Evolutionary conservation across 2,329 filamentous ascomycete species (phyloP).

Genomic region (Corniculantispora saksenae): DNA sequence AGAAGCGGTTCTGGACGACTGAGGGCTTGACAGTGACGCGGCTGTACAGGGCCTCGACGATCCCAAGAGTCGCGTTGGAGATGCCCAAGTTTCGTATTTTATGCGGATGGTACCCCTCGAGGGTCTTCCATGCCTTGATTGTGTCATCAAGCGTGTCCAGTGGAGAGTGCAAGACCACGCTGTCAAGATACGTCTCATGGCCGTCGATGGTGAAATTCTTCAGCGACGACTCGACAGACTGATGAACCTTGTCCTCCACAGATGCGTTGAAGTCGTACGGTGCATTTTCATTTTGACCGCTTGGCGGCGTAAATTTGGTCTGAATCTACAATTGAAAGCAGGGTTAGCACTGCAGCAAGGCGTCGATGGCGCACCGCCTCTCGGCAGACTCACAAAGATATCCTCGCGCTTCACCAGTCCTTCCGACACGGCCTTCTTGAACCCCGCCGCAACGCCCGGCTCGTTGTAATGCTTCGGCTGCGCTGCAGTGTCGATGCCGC

Average conservation of each 20-base stretch:
- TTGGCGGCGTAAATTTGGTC: constrained; percentile 76
- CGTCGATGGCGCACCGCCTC: background rate
- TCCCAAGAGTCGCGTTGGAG: constrained; percentile 66
- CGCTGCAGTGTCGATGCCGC: constrained; percentile 74
- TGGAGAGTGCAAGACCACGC: constrained; percentile 73
- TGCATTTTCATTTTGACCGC: constrained; percentile 60
- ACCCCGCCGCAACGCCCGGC: constrained; percentile 65
- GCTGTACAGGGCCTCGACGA: constrained; percentile 55
- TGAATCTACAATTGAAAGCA: constrained; percentile 56
- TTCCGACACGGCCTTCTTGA: constrained; percentile 61
- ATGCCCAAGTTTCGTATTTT: constrained; percentile 69
- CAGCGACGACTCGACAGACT: constrained; percentile 68
- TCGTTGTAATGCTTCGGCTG: constrained; percentile 80
- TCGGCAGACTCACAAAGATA: constrained; percentile 54
- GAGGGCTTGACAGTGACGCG: constrained; percentile 45
- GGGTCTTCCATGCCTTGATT: constrained; percentile 63
- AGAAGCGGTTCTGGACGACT: constrained; percentile 78
- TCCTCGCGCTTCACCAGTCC: constrained; percentile 57
- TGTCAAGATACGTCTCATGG: constrained; percentile 58
- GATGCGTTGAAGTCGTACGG: constrained; percentile 63
- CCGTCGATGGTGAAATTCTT: constrained; percentile 55
- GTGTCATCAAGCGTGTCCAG: constrained; percentile 48
- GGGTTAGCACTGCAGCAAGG: background rate
- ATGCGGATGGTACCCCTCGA: constrained; percentile 67
- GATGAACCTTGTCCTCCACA: constrained; percentile 64